Base-by-base conservation (phyloP, 371 early-diverging fungal species). In the Mortierella polycephala region DNA sequence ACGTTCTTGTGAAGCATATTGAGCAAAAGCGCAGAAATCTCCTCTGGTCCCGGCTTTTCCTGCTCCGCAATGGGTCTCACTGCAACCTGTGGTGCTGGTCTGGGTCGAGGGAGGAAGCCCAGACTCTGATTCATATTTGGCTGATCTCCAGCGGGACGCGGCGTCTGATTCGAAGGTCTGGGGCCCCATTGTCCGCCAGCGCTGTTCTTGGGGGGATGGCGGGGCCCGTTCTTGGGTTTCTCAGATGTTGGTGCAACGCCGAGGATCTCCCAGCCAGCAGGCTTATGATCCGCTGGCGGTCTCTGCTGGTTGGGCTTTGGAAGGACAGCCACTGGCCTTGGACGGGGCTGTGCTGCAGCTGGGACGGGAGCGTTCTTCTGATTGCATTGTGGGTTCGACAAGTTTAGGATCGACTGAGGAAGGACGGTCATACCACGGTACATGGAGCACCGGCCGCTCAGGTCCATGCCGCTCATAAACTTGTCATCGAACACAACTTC, bases 401-500 rank as follows among this genome's bases (percentile, higher is more conserved):
- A 74, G 64, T 93, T 94, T 67, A 95, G 76, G 5, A 92, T 71
- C 39, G 84, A 75, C 39, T 83, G 83, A 23, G 83, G 85, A 20
- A 84, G 84, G n/a, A 94, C 87, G 0, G 86, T 79, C 82, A 89
- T 82, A 14, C 94, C 94, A 47, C 92, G 89, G 74, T 83, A 85
- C 41, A 85, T 83, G 23, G 91, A 88, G 71, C 94, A 95, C 68
- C 91, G 79, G 57, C 92, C 95, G 60, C 89, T 90, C 37, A 98
- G 83, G n/a, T 84, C 88, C 45, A 85, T 86, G 0, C 95, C 96
- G 56, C 91, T 90, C 86, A 95, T 88, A 66, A 96, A 93, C 3
- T 89, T 74, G 41, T 83, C 74, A 72, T 98, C 99, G 75, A 97
- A 94, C 0, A 98, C 77, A 10, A 98, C 87, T 62, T 98, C 97